Evolutionary conservation across 75 land plant genomes (phyloP).

Genomic region (Cupressus sempervirens): DNA sequence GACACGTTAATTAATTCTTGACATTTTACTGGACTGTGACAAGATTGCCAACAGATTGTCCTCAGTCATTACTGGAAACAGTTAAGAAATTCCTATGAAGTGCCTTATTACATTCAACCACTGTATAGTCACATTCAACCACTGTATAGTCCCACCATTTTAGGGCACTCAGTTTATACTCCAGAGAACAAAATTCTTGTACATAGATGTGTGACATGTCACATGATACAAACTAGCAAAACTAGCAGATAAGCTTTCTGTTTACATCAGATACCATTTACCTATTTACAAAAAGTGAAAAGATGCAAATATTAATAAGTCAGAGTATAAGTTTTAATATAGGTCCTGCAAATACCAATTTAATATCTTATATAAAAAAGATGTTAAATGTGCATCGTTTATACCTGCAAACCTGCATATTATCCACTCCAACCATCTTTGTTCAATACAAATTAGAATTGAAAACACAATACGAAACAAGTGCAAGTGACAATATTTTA

Average conservation of each 20-base stretch:
- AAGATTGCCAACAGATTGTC: not conserved
- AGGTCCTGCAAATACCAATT: not conserved
- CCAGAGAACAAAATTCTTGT: not conserved
- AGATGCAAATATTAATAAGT: too few relatives aligned
- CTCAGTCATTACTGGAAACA: not conserved
- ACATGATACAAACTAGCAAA: not conserved
- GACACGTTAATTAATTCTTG: not conserved
- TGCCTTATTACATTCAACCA: not conserved
- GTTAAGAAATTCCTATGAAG: not conserved
- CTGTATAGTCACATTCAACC: too few relatives aligned
- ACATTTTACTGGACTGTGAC: not conserved
- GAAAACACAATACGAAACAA: not conserved
- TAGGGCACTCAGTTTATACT: not conserved
- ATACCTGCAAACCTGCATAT: not conserved
- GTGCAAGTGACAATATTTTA: not conserved
- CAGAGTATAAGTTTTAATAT: too few relatives aligned
- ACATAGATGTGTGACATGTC: not conserved
- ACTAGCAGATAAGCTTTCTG: not conserved
- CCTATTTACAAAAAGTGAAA: not conserved
- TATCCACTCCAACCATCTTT: not conserved
- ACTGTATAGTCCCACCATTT: not conserved
- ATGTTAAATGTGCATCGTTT: not conserved
- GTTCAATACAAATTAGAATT: not conserved
- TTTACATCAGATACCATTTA: not conserved
- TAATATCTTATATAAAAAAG: not conserved